These are phyloP conservation scores for Teratosphaeria epicoccoides DNA, from an alignment of 2,329 filamentous ascomycete species.

Conservation along the genomic window DNA sequence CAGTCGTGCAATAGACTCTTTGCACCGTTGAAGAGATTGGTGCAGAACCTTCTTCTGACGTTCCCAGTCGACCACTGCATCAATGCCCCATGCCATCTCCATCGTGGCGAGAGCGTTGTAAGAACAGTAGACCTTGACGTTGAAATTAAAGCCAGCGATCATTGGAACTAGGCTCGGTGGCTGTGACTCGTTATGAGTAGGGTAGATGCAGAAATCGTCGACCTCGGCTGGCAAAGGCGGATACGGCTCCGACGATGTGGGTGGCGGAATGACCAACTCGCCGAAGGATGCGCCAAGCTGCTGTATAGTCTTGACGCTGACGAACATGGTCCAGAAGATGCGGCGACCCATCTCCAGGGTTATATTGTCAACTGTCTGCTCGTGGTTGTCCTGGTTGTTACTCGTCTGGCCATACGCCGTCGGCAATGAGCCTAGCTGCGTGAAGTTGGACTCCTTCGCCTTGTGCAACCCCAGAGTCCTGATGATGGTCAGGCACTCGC, in stretches of 20 bases:
- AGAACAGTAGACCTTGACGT: conserved; percentile 65
- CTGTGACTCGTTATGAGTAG: conserved; percentile 59
- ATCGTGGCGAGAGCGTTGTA: conserved; percentile 71
- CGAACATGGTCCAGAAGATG: conserved; percentile 73
- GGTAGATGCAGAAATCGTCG: conserved; percentile 71
- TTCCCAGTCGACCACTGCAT: conserved; percentile 63
- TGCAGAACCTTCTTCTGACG: conserved; percentile 65
- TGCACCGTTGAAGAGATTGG: conserved; percentile 59
- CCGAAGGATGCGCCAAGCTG: conserved; percentile 64
- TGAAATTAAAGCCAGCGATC: conserved; percentile 71
- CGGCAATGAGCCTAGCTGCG: conserved; percentile 28
- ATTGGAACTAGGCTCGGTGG: conserved; percentile 57
- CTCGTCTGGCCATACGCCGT: conserved; percentile 27
- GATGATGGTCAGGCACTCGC: conserved; percentile 60
- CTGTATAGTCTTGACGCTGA: conserved; percentile 60
- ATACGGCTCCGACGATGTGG: conserved; percentile 64
- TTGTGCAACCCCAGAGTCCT: conserved; percentile 57
- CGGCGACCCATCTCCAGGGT: conserved; percentile 46
- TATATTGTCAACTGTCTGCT: conserved; percentile 34
- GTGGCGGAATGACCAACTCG: conserved; percentile 64
- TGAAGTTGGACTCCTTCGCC: conserved; percentile 36
- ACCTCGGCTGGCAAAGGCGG: conserved; percentile 72
- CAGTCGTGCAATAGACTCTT: conserved; percentile 55
- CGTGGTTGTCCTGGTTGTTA: conserved; percentile 27
- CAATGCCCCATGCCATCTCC: conserved; percentile 72